These are phyloP conservation scores for Eucalyptus dawsonii DNA, from an alignment of 345 rosid genomes.

Conservation along the genomic window DNA sequence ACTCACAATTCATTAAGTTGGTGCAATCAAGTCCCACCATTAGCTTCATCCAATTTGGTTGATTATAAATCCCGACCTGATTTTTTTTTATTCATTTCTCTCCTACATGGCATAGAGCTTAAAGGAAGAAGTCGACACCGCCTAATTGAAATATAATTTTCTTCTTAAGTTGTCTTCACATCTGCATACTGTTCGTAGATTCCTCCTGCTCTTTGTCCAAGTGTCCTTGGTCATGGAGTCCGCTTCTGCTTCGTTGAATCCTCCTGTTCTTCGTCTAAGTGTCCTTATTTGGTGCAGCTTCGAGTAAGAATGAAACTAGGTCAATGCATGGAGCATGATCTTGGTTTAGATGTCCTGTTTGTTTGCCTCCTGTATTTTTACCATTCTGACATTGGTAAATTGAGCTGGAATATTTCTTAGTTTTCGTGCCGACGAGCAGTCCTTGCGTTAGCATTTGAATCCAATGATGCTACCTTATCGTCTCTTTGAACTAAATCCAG, in stretches of 20 bases:
- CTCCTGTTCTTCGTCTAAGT: background rate
- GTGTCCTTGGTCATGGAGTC: background rate
- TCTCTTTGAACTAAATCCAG: background rate
- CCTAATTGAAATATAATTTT: background rate
- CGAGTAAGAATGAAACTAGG: background rate
- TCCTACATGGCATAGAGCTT: background rate
- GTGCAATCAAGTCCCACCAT: background rate
- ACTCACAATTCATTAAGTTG: background rate
- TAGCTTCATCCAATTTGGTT: background rate
- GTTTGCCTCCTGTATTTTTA: background rate
- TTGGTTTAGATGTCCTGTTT: background rate
- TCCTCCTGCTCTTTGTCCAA: background rate
- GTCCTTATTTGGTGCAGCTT: background rate
- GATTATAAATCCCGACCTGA: rapidly evolving
- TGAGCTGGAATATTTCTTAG: background rate
- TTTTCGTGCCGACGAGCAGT: background rate
- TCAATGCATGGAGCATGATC: background rate
- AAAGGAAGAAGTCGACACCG: background rate
- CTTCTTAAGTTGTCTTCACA: background rate
- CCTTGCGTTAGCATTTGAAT: background rate
- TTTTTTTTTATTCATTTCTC: background rate
- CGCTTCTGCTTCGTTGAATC: background rate
- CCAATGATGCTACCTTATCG: background rate
- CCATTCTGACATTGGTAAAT: background rate
- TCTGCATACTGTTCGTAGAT: background rate